Conservation (phyloP, 768 basidiomycete genomes). For the Hemileccinum impolitum region DNA sequence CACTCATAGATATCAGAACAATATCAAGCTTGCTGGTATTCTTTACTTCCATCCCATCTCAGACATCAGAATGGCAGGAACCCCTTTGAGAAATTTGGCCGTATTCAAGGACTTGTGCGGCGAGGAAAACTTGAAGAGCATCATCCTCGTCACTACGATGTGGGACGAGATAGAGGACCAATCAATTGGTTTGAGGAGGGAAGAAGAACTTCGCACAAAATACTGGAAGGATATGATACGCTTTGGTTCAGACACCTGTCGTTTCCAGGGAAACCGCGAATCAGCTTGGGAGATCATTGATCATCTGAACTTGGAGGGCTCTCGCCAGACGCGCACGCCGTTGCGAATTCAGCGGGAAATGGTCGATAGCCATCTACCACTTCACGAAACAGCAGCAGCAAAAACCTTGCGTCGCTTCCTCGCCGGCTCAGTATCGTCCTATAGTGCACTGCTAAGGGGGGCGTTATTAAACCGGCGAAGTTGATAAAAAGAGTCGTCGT, state of each 20-base stretch:
- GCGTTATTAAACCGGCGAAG: too few species aligned
- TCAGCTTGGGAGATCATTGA: conserved; percentile 15
- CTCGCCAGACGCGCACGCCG: neutral
- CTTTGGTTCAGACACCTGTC: neutral
- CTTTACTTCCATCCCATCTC: conserved; percentile 15
- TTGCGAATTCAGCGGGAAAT: conserved; percentile 17
- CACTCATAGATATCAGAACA: neutral
- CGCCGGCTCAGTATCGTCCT: too few species aligned
- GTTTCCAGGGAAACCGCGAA: conserved; percentile 5
- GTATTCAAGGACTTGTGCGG: conserved; percentile 14
- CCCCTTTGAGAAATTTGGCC: conserved; percentile 5
- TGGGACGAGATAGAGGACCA: conserved; percentile 11
- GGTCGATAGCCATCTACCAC: conserved; percentile 3
- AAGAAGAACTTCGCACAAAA: conserved; percentile 7
- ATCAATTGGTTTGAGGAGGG: conserved; percentile 6
- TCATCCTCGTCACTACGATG: conserved; percentile 19
- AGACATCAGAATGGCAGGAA: conserved; percentile 9
- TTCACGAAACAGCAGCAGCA: too few species aligned
- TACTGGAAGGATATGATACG: conserved; percentile 17
- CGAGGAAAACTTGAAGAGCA: conserved; percentile 6
- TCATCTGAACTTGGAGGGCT: neutral
- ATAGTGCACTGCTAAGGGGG: too few species aligned
- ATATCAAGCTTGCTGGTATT: conserved; percentile 6
- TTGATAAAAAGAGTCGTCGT: too few species aligned
- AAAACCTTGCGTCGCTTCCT: too few species aligned